Evolutionary conservation across 306 rosid species (phyloP).

Genomic region (Prunus campanulata): DNA sequence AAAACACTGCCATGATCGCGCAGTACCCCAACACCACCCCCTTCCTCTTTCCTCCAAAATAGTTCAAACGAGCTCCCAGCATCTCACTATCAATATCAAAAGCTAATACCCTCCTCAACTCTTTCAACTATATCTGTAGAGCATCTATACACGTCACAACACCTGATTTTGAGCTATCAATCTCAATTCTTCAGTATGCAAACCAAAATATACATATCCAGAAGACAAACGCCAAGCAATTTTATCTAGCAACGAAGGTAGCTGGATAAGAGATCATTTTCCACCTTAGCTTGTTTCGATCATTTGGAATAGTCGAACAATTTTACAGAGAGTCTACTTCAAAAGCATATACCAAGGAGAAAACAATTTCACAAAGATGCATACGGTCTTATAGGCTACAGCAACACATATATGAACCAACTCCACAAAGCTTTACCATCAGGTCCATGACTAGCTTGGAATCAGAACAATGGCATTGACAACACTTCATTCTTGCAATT

Average conservation of each 20-base stretch:
- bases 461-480: neutral
- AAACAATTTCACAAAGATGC: neutral
- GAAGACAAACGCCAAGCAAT: neutral
- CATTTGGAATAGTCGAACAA: neutral
- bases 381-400: neutral
- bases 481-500: neutral
- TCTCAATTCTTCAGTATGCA: neutral
- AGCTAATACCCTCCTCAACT: neutral
- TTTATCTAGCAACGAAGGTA: neutral
- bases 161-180: neutral
- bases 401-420: too few relatives aligned
- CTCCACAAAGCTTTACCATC: too few relatives aligned
- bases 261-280: neutral
- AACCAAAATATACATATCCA: neutral
- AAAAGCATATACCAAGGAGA: neutral
- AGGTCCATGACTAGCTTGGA: neutral
- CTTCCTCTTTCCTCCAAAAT: too few relatives aligned
- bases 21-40: too few relatives aligned
- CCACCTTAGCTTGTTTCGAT: neutral
- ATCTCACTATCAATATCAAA: neutral
- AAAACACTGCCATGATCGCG: too few relatives aligned
- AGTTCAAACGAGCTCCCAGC: too few relatives aligned
- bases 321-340: neutral
- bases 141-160: neutral
- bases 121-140: neutral